Conservation (phyloP, 2,329 filamentous ascomycete species). For the Grosmannia huntii region DNA sequence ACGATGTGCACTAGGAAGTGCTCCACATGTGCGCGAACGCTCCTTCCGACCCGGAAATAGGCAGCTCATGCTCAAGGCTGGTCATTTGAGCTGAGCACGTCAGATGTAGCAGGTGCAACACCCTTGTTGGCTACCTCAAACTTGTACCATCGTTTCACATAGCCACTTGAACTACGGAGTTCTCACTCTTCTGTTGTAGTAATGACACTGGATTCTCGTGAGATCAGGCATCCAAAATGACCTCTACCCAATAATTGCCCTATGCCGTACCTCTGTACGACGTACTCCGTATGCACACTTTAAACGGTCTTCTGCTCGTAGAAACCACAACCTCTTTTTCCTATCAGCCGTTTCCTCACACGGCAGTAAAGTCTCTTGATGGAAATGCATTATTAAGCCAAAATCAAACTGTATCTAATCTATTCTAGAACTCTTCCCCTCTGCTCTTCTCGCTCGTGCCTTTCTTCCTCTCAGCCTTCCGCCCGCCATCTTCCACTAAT, state of each 20-base stretch:
- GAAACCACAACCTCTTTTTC: too few species aligned
- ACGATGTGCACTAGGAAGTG: not conserved
- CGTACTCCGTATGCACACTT: too few species aligned
- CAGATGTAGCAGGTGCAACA: not conserved
- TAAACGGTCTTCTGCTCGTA: too few species aligned
- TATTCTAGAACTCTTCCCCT: not conserved
- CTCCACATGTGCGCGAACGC: not conserved
- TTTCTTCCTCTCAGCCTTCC: not conserved
- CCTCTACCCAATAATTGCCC: too few species aligned
- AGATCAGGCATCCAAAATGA: too few species aligned
- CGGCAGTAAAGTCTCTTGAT: not conserved
- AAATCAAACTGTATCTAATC: not conserved
- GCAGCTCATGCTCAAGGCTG: not conserved
- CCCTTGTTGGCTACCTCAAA: not conserved
- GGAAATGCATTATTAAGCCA: not conserved
- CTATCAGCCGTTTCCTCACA: not conserved
- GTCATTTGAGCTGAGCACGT: not conserved
- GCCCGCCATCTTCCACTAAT: conserved; percentile 5
- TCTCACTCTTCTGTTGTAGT: too few species aligned
- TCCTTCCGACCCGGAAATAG: not conserved
- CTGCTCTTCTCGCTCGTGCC: not conserved
- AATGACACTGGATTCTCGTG: too few species aligned
- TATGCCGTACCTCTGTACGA: too few species aligned
- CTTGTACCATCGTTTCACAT: not conserved
- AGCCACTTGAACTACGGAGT: too few species aligned